A percentile compares a stretch with the other conserved stretches of the same genome.
Conservation (phyloP, 2,329 filamentous ascomycete species). For the Clonostachys solani region DNA sequence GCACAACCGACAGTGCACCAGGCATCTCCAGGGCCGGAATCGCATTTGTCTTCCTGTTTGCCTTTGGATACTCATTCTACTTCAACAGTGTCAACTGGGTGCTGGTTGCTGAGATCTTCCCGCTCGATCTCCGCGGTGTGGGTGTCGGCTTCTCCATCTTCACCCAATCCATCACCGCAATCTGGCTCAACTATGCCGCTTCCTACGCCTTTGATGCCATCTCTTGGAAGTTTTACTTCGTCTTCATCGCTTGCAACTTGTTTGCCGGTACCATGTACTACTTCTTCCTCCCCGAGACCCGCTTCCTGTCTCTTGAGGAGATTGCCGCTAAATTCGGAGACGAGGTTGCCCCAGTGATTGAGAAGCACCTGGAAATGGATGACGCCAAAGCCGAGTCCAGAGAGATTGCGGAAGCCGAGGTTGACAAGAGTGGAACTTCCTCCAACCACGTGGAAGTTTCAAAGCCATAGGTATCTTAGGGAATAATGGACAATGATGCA, state of each 20-base stretch:
- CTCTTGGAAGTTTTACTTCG: constrained; percentile 22
- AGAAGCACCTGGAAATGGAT: not conserved
- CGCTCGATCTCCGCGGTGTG: constrained; percentile 13
- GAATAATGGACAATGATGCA: too few species aligned
- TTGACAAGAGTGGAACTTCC: too few species aligned
- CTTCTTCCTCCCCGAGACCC: constrained; percentile 27
- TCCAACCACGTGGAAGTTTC: too few species aligned
- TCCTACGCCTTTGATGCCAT: constrained; percentile 18
- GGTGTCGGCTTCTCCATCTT: constrained; percentile 18
- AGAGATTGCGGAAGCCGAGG: too few species aligned
- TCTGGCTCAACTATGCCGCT: constrained; percentile 20
- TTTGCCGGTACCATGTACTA: constrained; percentile 19
- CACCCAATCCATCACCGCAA: constrained; percentile 17
- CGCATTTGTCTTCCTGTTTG: constrained; percentile 19
- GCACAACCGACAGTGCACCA: constrained; percentile 7
- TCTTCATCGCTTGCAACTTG: constrained; percentile 23
- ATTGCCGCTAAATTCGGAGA: constrained; percentile 25
- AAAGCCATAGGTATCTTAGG: too few species aligned
- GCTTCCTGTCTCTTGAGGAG: constrained; percentile 22
- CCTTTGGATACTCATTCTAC: constrained; percentile 15
- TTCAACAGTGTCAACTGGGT: constrained; percentile 21
- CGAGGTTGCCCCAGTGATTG: constrained; percentile 3
- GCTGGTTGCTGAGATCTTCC: constrained; percentile 16
- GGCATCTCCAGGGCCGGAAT: constrained; percentile 13
- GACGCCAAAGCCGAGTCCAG: not conserved